Conservation (phyloP, 164 flowering plant species). For the Vitis riparia region DNA sequence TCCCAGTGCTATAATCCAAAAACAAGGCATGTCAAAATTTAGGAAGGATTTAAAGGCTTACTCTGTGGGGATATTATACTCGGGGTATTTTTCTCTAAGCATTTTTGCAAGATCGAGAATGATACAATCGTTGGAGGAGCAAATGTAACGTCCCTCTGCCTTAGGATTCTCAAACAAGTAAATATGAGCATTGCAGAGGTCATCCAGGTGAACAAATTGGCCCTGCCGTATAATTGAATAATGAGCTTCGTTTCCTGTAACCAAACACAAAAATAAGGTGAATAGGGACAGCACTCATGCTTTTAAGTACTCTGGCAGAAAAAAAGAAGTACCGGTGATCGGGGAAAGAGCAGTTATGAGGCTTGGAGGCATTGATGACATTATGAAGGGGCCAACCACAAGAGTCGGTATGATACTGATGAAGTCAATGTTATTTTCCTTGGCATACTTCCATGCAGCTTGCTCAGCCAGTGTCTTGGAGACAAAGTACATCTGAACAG, state of each 20-base stretch:
- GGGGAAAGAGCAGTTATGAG: constrained; percentile 62
- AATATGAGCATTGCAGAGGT: constrained; percentile 67
- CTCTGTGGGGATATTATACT: constrained; percentile 62
- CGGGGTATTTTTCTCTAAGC: constrained; percentile 63
- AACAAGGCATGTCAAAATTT: no score
- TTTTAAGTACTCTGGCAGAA: background rate
- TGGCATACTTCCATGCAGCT: constrained; percentile 57
- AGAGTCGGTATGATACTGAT: constrained; percentile 58
- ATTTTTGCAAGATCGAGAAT: constrained; percentile 54
- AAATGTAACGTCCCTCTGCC: constrained; percentile 79
- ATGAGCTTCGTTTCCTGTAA: constrained; percentile 66
- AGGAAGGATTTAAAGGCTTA: constrained; percentile 22
- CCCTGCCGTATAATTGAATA: constrained; percentile 74
- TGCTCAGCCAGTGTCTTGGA: constrained; percentile 67
- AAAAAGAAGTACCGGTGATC: constrained; percentile 35
- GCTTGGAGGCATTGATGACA: constrained; percentile 64
- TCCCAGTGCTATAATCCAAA: no score
- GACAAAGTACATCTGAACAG: constrained; percentile 60
- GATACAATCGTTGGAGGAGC: constrained; percentile 60
- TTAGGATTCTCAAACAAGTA: constrained; percentile 62
- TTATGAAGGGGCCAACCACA: constrained; percentile 64
- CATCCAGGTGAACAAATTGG: constrained; percentile 79
- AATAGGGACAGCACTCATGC: background rate
- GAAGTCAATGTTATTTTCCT: constrained; percentile 49
- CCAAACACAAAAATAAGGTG: background rate